A percentile compares a stretch with the other conserved stretches of the same genome.
Conservation (phyloP, 352 stramenopile species). For the Phytophthora idaei region DNA sequence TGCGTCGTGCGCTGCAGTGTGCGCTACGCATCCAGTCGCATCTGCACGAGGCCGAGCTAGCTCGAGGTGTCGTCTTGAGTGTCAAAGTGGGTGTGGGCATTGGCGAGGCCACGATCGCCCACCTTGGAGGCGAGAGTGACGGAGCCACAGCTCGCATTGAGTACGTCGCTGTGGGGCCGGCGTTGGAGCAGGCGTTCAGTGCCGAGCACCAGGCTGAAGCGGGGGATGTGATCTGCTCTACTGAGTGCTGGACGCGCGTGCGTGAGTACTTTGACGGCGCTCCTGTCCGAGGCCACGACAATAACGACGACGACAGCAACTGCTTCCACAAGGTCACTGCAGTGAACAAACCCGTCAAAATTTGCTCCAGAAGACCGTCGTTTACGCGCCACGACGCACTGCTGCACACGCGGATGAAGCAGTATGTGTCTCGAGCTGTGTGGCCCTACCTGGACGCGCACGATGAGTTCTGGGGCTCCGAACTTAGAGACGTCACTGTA, state of each 20-base stretch:
- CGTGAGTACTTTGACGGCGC: slow-evolving; percentile 66
- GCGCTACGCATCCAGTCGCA: slow-evolving; percentile 91
- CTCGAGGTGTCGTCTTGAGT: slow-evolving; percentile 86
- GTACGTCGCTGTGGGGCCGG: slow-evolving; percentile 91
- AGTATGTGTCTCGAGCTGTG: slow-evolving; percentile 92
- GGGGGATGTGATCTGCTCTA: slow-evolving; percentile 91
- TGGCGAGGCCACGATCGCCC: slow-evolving; percentile 84
- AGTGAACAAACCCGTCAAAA: slow-evolving; percentile 65
- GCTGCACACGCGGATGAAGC: slow-evolving; percentile 88
- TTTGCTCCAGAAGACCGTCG: slow-evolving; percentile 72
- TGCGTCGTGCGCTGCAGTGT: slow-evolving; percentile 88
- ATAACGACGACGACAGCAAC: slow-evolving; percentile 11
- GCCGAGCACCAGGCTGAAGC: slow-evolving; percentile 88
- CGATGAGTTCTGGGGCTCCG: slow-evolving; percentile 93
- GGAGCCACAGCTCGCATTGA: slow-evolving; percentile 85
- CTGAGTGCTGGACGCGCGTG: slow-evolving; percentile 80
- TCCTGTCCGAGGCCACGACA: slow-evolving; percentile 27
- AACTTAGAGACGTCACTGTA: slow-evolving; percentile 91
- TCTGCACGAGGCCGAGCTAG: slow-evolving; percentile 86
- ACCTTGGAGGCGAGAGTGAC: slow-evolving; percentile 90
- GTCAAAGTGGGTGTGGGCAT: slow-evolving; percentile 95
- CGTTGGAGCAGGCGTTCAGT: slow-evolving; percentile 92
- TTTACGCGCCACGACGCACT: slow-evolving; percentile 80
- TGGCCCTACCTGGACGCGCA: slow-evolving; percentile 92
- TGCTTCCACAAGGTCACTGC: slow-evolving; percentile 64